Conservation (phyloP, 352 stramenopile species). For the Thraustotheca clavata region DNA sequence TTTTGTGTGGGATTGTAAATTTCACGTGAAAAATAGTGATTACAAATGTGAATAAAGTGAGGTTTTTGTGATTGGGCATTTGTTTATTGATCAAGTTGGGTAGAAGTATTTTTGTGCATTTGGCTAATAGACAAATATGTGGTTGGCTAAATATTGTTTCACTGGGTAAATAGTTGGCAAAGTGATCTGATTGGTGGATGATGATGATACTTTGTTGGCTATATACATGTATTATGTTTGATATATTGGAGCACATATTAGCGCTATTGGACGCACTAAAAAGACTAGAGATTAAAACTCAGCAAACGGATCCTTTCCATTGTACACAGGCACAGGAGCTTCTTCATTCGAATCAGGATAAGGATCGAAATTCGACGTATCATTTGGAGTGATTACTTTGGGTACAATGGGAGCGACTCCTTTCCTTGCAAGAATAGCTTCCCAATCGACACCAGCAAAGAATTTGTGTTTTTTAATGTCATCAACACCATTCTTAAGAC, state of each 20-base stretch:
- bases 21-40: no score
- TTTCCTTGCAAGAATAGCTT: constrained; percentile 84
- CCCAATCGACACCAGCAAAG: constrained; percentile 88
- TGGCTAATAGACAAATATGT: no score
- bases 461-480: constrained; percentile 98
- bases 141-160: no score
- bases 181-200: no score
- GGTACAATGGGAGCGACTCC: constrained; percentile 90
- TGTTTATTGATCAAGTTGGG: no score
- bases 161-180: no score
- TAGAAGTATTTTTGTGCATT: no score
- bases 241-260: neutral
- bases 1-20: no score
- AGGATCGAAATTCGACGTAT: constrained; percentile 96
- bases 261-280: neutral
- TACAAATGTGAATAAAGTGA: no score
- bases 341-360: constrained; percentile 93
- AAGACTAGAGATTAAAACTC: constrained; percentile 64
- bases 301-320: constrained; percentile 88
- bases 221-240: constrained; percentile 18
- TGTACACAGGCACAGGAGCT: constrained; percentile 85
- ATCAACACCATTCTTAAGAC: constrained; percentile 90
- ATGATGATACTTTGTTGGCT: neutral
- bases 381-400: constrained; percentile 79
- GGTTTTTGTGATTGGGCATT: no score